A percentile compares a stretch with the other conserved stretches of the same genome.
phyloP scores from a whole-genome alignment of 2,329 filamentous ascomycete species.

The Hansfordia pulvinata region DNA sequence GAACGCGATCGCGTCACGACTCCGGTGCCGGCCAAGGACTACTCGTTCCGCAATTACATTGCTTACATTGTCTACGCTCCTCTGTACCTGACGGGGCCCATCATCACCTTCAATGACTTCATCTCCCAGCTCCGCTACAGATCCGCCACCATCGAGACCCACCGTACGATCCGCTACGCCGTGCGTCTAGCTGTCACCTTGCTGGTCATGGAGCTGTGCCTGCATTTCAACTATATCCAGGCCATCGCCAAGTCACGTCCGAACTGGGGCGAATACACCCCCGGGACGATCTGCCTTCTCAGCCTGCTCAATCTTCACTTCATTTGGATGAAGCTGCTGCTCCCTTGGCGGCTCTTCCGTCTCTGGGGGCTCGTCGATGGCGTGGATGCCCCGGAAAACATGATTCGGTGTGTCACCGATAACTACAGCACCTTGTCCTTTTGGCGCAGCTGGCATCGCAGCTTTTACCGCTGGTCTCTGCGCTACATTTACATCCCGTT shows the following conservation, averaged over 20 bases:
- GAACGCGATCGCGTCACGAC: constrained; percentile 76
- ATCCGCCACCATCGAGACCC: constrained; percentile 52
- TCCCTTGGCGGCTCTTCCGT: constrained; percentile 97
- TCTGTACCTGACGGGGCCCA: constrained; percentile 83
- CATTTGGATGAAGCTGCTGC: constrained; percentile 93
- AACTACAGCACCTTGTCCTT: constrained; percentile 87
- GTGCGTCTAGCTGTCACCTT: constrained; percentile 70
- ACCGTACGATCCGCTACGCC: constrained; percentile 67
- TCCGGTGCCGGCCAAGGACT: constrained; percentile 59
- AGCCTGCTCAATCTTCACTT: constrained; percentile 94
- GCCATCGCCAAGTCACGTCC: constrained; percentile 77
- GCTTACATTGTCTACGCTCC: constrained; percentile 87
- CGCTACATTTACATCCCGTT: constrained; percentile 90
- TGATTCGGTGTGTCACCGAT: constrained; percentile 91
- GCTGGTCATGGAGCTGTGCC: constrained; percentile 77
- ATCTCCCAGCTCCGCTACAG: constrained; percentile 71
- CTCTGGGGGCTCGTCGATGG: constrained; percentile 89
- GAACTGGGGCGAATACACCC: constrained; percentile 70
- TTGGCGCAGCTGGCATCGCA: constrained; percentile 94
- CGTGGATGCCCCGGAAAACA: constrained; percentile 93
- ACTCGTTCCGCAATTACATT: constrained; percentile 72
- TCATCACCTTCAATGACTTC: constrained; percentile 97
- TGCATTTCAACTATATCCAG: constrained; percentile 87
- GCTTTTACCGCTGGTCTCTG: constrained; percentile 87
- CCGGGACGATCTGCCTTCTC: constrained; percentile 77